Evolutionary conservation across 495 filamentous ascomycete species (phyloP).

Genomic region (Sporormia fimetaria): DNA sequence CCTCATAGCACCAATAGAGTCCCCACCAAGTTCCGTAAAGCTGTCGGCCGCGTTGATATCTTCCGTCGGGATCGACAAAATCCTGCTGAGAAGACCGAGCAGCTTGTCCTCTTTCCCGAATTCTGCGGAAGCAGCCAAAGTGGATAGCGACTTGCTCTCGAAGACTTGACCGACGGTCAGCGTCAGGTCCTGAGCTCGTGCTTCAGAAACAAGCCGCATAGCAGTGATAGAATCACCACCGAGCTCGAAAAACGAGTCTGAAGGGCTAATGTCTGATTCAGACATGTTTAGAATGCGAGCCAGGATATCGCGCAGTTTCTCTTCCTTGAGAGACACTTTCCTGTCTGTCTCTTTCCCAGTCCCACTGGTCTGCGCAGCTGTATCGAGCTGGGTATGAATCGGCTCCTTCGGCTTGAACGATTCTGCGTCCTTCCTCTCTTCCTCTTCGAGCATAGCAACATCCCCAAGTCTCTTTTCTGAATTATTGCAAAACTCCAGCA

Average conservation of each 20-base stretch:
- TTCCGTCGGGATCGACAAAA: constrained; percentile 6
- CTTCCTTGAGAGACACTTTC: neutral
- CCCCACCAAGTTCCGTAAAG: constrained; percentile 46
- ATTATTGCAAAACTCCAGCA: constrained; percentile 3
- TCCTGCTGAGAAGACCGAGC: constrained; percentile 5
- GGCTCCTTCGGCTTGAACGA: neutral
- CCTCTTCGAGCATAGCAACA: constrained; percentile 3
- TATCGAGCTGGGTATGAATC: neutral
- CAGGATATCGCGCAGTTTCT: constrained; percentile 5
- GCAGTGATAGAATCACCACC: constrained; percentile 46
- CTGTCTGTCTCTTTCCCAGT: too few species aligned
- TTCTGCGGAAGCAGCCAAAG: constrained; percentile 4
- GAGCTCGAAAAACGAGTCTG: constrained; percentile 43
- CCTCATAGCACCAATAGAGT: constrained; percentile 47
- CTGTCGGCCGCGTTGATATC: constrained; percentile 36
- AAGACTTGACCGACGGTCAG: constrained; percentile 17
- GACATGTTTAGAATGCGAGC: constrained; percentile 9
- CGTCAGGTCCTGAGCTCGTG: neutral
- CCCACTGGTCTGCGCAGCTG: too few species aligned
- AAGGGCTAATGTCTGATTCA: constrained; percentile 27
- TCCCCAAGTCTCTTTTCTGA: constrained; percentile 8
- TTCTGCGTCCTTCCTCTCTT: constrained; percentile 10
- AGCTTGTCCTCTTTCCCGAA: constrained; percentile 13
- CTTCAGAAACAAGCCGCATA: constrained; percentile 39
- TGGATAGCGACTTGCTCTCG: neutral